These are phyloP conservation scores for Prinsepia uniflora DNA, from an alignment of 306 rosid genomes.

Conservation along the genomic window DNA sequence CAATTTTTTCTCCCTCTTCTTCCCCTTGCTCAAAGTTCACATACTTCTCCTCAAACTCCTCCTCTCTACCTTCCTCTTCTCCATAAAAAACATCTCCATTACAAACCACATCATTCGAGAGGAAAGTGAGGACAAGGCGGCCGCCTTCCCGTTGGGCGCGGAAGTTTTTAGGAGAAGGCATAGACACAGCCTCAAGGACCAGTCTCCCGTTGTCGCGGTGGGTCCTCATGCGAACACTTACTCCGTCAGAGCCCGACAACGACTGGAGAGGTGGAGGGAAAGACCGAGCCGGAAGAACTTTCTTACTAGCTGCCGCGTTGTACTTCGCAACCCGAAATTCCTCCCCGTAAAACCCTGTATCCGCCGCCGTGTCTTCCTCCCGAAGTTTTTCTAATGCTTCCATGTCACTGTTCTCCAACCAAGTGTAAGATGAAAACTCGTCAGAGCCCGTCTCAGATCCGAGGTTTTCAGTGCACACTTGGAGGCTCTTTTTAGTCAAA, in stretches of 20 bases:
- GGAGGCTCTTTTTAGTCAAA: constrained; percentile 59
- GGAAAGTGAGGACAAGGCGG: constrained; percentile 68
- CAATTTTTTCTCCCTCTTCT: constrained; percentile 2
- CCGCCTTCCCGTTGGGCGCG: constrained; percentile 63
- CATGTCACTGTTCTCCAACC: constrained; percentile 40
- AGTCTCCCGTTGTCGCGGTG: constrained; percentile 75
- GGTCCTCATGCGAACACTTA: constrained; percentile 51
- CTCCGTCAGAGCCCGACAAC: constrained; percentile 39
- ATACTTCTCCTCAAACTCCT: constrained; percentile 23
- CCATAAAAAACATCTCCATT: constrained; percentile 6
- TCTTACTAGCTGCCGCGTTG: constrained; percentile 29
- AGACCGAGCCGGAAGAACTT: constrained; percentile 26
- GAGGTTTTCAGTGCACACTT: constrained; percentile 81
- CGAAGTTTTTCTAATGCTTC: constrained; percentile 3
- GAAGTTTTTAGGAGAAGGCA: constrained; percentile 52
- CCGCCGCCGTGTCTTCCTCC: neutral
- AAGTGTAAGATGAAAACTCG: constrained; percentile 44
- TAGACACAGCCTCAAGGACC: constrained; percentile 68
- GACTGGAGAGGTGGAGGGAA: constrained; percentile 78
- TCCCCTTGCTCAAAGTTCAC: constrained; percentile 22
- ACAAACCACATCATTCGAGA: constrained; percentile 15
- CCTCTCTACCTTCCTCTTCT: neutral
- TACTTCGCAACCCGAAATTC: constrained; percentile 25
- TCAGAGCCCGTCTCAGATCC: constrained; percentile 97
- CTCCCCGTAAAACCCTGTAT: constrained; percentile 13